Evolutionary conservation across 768 basidiomycete genomes (phyloP).

Genomic region (Pisolithus orientalis): DNA sequence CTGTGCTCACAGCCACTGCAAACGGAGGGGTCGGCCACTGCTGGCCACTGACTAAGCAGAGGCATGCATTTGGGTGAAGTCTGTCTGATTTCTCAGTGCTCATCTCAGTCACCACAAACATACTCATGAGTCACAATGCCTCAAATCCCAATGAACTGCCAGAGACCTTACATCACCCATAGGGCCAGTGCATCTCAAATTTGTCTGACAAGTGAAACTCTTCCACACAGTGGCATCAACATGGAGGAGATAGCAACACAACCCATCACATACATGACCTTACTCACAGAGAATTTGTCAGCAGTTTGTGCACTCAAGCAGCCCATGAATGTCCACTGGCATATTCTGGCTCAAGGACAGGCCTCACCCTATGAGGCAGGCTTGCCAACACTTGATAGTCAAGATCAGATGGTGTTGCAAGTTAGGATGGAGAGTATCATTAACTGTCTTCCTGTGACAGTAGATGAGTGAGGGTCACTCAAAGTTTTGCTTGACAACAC

Average conservation of each 20-base stretch:
- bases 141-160: too few relatives aligned
- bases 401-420: not conserved
- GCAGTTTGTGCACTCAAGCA: not conserved
- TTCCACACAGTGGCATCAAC: not conserved
- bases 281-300: not conserved
- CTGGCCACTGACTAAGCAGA: too few relatives aligned
- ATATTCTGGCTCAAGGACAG: not conserved
- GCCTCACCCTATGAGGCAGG: too few relatives aligned
- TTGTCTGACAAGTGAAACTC: not conserved
- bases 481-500: not conserved
- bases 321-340: not conserved
- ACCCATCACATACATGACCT: not conserved
- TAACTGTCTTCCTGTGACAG: not conserved
- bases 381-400: not conserved
- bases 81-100: too few relatives aligned
- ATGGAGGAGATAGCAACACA: not conserved
- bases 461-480: not conserved
- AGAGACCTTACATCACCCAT: too few relatives aligned
- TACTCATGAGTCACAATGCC: too few relatives aligned
- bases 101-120: too few relatives aligned
- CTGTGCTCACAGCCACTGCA: too few relatives aligned
- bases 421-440: not conserved
- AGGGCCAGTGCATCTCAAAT: too few relatives aligned
- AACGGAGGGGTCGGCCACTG: too few relatives aligned
- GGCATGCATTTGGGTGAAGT: too few relatives aligned